These are phyloP conservation scores for Chondrostereum purpureum DNA, from an alignment of 1,284 basidiomycete genomes.

Conservation along the genomic window DNA sequence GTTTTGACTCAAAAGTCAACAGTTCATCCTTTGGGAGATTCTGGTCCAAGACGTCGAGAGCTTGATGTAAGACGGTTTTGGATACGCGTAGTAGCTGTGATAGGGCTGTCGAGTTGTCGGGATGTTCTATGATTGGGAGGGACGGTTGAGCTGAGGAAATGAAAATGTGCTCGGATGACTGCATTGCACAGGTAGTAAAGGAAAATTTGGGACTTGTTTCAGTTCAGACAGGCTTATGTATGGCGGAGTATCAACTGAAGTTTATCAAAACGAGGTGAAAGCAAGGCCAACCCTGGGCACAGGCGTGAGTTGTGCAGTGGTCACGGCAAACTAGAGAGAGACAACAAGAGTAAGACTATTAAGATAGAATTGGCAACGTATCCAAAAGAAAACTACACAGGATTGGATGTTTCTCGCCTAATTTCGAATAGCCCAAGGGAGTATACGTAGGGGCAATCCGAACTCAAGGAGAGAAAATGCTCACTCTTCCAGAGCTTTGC, in stretches of 20 bases:
- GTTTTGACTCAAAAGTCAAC: slow-evolving; percentile 57
- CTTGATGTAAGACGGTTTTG: slow-evolving; percentile 59
- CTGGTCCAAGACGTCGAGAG: slow-evolving; percentile 61
- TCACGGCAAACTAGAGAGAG: slow-evolving; percentile 1
- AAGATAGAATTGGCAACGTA: slow-evolving; percentile 8
- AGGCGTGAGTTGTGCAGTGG: background rate
- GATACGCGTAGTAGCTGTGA: slow-evolving; percentile 58
- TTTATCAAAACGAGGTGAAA: slow-evolving; percentile 9
- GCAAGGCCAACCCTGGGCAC: slow-evolving; percentile 15
- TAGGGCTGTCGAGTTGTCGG: slow-evolving; percentile 23
- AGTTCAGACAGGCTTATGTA: background rate
- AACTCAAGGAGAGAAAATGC: slow-evolving; percentile 71
- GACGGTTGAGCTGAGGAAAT: background rate
- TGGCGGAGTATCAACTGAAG: background rate
- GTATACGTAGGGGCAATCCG: slow-evolving; percentile 40
- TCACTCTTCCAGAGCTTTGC: slow-evolving; percentile 58
- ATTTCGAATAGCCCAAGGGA: slow-evolving; percentile 66
- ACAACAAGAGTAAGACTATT: slow-evolving; percentile 1
- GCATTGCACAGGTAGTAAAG: background rate
- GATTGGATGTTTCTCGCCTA: slow-evolving; percentile 55
- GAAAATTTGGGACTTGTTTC: background rate
- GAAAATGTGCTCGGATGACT: background rate
- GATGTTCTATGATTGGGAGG: slow-evolving; percentile 1
- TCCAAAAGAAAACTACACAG: slow-evolving; percentile 6
- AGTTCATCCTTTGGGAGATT: slow-evolving; percentile 61